Evolutionary conservation across 768 basidiomycete genomes (phyloP).

Genomic region (Naematelia encephala): DNA sequence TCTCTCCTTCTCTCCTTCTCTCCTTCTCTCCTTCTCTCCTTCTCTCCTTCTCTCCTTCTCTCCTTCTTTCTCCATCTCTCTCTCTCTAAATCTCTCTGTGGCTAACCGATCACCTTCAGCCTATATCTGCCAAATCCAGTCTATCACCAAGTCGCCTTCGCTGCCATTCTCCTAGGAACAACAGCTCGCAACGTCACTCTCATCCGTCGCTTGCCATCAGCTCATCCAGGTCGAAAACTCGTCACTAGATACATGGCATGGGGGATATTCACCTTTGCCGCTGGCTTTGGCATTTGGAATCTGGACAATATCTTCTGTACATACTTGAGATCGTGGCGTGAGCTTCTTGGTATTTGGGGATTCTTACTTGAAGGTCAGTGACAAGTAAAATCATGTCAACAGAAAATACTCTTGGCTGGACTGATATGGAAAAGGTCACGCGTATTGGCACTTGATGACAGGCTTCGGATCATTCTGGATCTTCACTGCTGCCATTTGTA

Average conservation of each 20-base stretch:
- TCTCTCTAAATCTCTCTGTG: too few species aligned
- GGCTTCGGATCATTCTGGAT: conserved; percentile 41
- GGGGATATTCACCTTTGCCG: conserved; percentile 60
- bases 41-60: too few species aligned
- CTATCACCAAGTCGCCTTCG: conserved; percentile 76
- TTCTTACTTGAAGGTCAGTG: conserved; percentile 41
- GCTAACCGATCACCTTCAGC: conserved; percentile 56
- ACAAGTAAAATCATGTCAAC: not conserved
- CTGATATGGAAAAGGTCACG: conserved; percentile 18
- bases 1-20: too few species aligned
- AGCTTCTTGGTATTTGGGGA: conserved; percentile 22
- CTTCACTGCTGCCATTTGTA: conserved; percentile 40
- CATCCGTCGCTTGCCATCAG: conserved; percentile 54
- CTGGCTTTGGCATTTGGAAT: conserved; percentile 75
- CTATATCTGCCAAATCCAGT: conserved; percentile 68
- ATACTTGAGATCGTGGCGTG: conserved; percentile 22
- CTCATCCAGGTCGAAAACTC: conserved; percentile 51
- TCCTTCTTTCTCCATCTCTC: too few species aligned
- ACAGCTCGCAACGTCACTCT: conserved; percentile 58
- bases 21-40: too few species aligned
- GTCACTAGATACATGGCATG: conserved; percentile 53
- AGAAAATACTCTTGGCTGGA: too few species aligned
- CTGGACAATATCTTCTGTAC: conserved; percentile 74
- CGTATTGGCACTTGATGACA: conserved; percentile 47
- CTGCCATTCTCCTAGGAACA: conserved; percentile 57